Base-by-base conservation (phyloP, 192 early-diverging fungal genomes). In the Podila minutissima region DNA sequence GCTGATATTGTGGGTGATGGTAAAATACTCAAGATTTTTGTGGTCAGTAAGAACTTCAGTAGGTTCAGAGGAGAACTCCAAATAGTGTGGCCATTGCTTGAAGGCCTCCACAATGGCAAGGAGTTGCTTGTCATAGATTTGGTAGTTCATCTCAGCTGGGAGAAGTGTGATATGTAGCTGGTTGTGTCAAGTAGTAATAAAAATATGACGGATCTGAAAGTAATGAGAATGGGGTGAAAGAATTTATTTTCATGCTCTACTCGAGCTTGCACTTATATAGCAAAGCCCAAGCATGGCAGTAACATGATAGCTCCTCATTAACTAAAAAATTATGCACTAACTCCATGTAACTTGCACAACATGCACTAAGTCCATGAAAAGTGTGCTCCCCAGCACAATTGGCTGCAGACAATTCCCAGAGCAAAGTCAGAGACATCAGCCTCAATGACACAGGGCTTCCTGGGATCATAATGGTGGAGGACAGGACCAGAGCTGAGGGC, bases 51-150 rank as follows among this genome's bases (percentile, higher is more conserved):
- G 48, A 20, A 50, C 48, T 17, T 11, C 19, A 50, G 48, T 20
- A 4, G 48, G 48, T 11, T 2, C 13, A 17, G 11, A 11, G 13
- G 48, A 50, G 19, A 17, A 50, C 13, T 11, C 37, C 17, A 71
- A n/a, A 22, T 71, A 71, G n/a, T 71, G 69, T 1, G 59, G 58
- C 20, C 33, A 71, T 0, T 71, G 35, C 6, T 62, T 24, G 17
- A 71, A 20, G 2, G 24, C 69, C 46, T 37, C 58, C 1, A 71
- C 60, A 12, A 62, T 13, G 3, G 69, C 48, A 2, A 60, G 37
- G 6, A 41, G 37, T 50, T 71, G 59, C 0, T 49, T 10, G 28
- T 71, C 22, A n/a, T n/a, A 11, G 10, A 28, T 24, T 2, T 20
- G 24, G 31, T 72, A 72, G 22, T 62, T 67, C 12, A 20, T 4